Base-by-base conservation (phyloP, 495 filamentous ascomycete species). In the Entonaema liquescens region DNA sequence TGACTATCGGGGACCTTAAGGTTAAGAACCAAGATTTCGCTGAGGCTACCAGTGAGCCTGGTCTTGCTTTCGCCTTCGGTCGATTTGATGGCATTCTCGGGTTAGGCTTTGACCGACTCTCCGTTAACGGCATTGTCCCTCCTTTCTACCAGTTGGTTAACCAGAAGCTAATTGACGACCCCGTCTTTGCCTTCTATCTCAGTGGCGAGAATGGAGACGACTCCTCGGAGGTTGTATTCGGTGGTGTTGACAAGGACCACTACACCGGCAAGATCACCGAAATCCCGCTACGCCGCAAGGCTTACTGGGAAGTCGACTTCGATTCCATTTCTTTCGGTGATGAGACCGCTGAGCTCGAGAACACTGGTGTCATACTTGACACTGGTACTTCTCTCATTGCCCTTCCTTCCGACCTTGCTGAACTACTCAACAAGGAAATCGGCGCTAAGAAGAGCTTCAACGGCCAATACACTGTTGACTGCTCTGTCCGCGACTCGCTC, bases 221-320 rank as follows among this genome's bases (percentile, higher is more conserved):
- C 59, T 86, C 91, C 77, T 97, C 94, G 9, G 95, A 93, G 81
- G 95, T 90, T 38, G 90, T 89, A 59, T 98, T 99, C 68, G 96
- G 96, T 81, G 96, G 96, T 76, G 84, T 98, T 62, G 89, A 98
- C 81, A 83, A 93, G 80, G 82, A 83, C 75, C 92, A 93, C 84
- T 98, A 93, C 86, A 90, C 86, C 31, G 96, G 96, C 72, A 90
- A 98, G 81, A 85, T 99, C 75, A 93, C 89, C 67, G 94, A 91
- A 77, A 93, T 99, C 70, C 95, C 95, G 54, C 88, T 99, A 69
- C 90, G 95, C 78, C 92, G 96, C 76, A 98, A 98, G 90, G 96
- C 96, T 40, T 99, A 99, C 87, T 99, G 96, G 96, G 96, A 99
- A 86, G 95, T 98, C 26, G 94, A 98, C 71, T 89, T 98, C 68